Evolutionary conservation across 129 eudicot genomes (phyloP), one percentile per base, ranked within the genome.

Genomic region (Cynara cardunculus): DNA sequence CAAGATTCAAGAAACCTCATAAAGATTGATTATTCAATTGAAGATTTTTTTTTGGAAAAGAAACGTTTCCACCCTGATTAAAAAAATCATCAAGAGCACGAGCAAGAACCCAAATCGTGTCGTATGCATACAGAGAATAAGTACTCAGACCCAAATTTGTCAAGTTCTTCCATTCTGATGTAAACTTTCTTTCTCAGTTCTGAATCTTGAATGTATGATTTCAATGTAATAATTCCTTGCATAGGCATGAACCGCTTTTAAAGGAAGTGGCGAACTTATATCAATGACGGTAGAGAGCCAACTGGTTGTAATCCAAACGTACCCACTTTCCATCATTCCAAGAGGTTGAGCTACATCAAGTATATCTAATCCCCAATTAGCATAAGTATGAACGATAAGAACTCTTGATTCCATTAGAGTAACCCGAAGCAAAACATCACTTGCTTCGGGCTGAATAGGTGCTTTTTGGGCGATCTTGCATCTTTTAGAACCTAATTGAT

Each of bases 71-170:
- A 22, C 91, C 91, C 10, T 80, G 73, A 25, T 82, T 53, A 25
- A 92, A 87, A 81, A 87, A 92, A 13, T 81, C 71, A 46, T 88
- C 86, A 65, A 92, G 86, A 59, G 95, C 95, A 28, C 67, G 94
- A 80, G 94, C 91, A 66, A 92, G 89, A 16, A 92, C 21, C 97
- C 94, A 89, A 66, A 92, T 86, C 11, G 97, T 86, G 81, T 92
- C 97, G 65, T 92, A 92, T 10, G 97, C 92, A 35, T 89, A 88
- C 25, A 92, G 34, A 53, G 86, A 89, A 74, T 86, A 85, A 22
- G 94, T 81, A 76, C 39, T 88, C 86, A 92, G 53, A 24, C 94
- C 92, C 25, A 88, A 26, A 10, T n/a, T 79, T 6, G 90, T 87
- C 84, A 86, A 75, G 68, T 80, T 88, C 35, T 64, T 72, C 97